A percentile compares a stretch with the other conserved stretches of the same genome.
Evolutionary conservation across 371 early-diverging fungal genomes (phyloP).

Genomic region (Vairimorpha necatrix): DNA sequence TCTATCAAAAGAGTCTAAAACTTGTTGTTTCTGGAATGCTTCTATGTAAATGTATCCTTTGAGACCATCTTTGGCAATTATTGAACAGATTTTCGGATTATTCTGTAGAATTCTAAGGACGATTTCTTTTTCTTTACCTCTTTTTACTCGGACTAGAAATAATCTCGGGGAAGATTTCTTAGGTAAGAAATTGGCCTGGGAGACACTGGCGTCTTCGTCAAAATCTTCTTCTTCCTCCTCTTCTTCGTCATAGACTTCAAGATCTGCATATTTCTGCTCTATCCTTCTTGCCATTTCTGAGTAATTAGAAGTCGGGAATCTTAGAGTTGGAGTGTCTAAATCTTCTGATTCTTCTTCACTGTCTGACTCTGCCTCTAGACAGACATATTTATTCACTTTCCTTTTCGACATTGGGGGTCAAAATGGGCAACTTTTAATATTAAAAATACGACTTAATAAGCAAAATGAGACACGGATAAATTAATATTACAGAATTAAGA

Average conservation of each 20-base stretch:
- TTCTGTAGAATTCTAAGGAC: slow-evolving; percentile 43
- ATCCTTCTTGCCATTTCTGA: slow-evolving; percentile 48
- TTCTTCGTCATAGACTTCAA: slow-evolving; percentile 39
- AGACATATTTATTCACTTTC: slow-evolving; percentile 49
- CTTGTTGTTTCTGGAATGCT: slow-evolving; percentile 75
- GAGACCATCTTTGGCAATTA: slow-evolving; percentile 76
- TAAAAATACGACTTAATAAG: too few species aligned
- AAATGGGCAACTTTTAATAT: background rate
- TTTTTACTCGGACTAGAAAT: slow-evolving; percentile 59
- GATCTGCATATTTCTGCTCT: slow-evolving; percentile 52
- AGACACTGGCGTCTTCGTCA: background rate
- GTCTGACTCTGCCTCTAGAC: slow-evolving; percentile 60
- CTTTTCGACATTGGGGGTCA: slow-evolving; percentile 22
- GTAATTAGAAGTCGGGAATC: slow-evolving; percentile 29
- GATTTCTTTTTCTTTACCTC: slow-evolving; percentile 58
- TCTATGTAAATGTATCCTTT: slow-evolving; percentile 92
- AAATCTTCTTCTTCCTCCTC: slow-evolving; percentile 29
- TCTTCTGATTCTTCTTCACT: slow-evolving; percentile 22
- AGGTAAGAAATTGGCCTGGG: slow-evolving; percentile 58
- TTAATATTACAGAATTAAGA: too few species aligned
- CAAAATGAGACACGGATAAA: too few species aligned
- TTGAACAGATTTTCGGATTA: slow-evolving; percentile 8
- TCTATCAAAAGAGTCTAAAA: slow-evolving; percentile 71
- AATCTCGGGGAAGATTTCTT: slow-evolving; percentile 54
- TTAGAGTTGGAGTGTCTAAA: slow-evolving; percentile 25